Conservation (phyloP, 345 rosid species). For the Arabidopsis thaliana region TAIR10.1 NC_003074.8:10632501-10633000, state of each 20-base stretch:
- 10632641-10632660: slow-evolving; percentile 79
- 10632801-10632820: slow-evolving; percentile 95
- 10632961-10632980: not conserved
- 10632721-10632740: slow-evolving; percentile 84
- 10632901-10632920: slow-evolving; percentile 78
- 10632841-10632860: slow-evolving; percentile 80
- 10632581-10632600: slow-evolving; percentile 87
- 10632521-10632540: slow-evolving; percentile 83
- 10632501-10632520: slow-evolving; percentile 88
- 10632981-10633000: too few relatives aligned
- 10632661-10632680: slow-evolving; percentile 73
- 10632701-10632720: slow-evolving; percentile 78
- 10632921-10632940: slow-evolving; percentile 52
- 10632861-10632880: slow-evolving; percentile 81
- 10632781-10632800: slow-evolving; percentile 78
- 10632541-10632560: slow-evolving; percentile 95
- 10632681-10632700: slow-evolving; percentile 88
- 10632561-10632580: slow-evolving; percentile 93
- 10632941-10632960: slow-evolving; percentile 47
- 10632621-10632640: slow-evolving; percentile 84
- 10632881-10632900: slow-evolving; percentile 82
- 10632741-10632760: slow-evolving; percentile 88
- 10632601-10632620: slow-evolving; percentile 92
- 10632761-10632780: slow-evolving; percentile 80
- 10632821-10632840: slow-evolving; percentile 81